These are phyloP conservation scores for Xerocomus potaroensis DNA, from an alignment of 768 basidiomycete species.

Conservation along the genomic window DNA sequence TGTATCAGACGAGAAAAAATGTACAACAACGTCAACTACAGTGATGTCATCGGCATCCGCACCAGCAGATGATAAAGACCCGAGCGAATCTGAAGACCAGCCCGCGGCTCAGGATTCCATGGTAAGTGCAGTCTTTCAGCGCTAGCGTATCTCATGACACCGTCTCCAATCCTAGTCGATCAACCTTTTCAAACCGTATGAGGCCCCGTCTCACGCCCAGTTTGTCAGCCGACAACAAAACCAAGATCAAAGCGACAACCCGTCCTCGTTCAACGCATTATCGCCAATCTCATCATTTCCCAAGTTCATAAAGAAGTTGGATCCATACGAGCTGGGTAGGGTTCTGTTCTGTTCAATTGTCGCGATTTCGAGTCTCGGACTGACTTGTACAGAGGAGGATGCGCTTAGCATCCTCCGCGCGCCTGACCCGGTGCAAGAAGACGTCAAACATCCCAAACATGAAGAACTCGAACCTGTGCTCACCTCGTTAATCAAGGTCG, in stretches of 20 bases:
- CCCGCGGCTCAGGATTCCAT: background rate
- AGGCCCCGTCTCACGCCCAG: constrained; percentile 16
- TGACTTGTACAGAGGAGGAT: constrained; percentile 20
- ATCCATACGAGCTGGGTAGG: constrained; percentile 28
- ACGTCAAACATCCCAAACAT: background rate
- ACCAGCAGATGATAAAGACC: background rate
- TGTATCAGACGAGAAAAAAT: background rate
- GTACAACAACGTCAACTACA: background rate
- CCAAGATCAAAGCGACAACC: background rate
- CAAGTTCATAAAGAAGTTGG: constrained; percentile 26
- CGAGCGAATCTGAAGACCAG: background rate
- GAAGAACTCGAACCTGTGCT: background rate
- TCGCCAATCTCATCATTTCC: background rate
- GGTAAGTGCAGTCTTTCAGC: constrained; percentile 1
- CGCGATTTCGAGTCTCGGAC: background rate
- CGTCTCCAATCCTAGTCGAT: constrained; percentile 9
- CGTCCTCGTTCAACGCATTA: background rate
- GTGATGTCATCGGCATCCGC: background rate
- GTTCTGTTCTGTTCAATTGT: background rate
- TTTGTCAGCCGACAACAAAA: constrained; percentile 1
- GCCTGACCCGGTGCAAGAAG: background rate
- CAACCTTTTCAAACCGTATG: constrained; percentile 21
- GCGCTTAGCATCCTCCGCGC: constrained; percentile 14
- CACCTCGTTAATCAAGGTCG: constrained; percentile 4
- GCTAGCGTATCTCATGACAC: background rate